A percentile compares a stretch with the other conserved stretches of the same genome.
Evolutionary conservation across 768 basidiomycete genomes (phyloP).

Genomic region (Roridomyces roridus): DNA sequence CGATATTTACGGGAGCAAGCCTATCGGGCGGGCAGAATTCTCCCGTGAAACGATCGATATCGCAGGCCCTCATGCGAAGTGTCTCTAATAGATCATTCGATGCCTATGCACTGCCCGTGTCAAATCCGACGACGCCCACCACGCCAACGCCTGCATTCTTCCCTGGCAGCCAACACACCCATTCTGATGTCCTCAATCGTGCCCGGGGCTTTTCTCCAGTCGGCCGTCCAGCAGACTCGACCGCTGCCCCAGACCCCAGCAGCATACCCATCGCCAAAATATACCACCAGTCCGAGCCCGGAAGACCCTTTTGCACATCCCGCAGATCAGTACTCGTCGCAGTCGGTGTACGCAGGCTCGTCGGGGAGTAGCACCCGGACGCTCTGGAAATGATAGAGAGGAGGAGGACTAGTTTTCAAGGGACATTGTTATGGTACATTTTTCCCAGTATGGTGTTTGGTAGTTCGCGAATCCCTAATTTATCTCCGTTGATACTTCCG

Average conservation of each 20-base stretch:
- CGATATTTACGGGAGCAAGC: conserved; percentile 16
- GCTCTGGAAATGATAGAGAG: too few relatives aligned
- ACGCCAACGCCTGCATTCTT: conserved; percentile 19
- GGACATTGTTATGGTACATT: too few relatives aligned
- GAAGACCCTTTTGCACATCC: conserved; percentile 7
- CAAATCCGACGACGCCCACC: conserved; percentile 7
- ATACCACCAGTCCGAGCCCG: background rate
- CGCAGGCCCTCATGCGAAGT: conserved; percentile 23
- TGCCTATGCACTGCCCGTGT: conserved; percentile 17
- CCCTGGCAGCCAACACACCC: background rate
- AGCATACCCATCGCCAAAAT: conserved; percentile 3
- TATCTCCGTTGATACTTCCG: too few relatives aligned
- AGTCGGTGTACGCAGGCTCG: too few relatives aligned
- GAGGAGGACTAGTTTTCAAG: too few relatives aligned
- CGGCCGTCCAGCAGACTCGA: background rate
- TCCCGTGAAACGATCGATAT: conserved; percentile 19
- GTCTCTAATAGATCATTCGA: conserved; percentile 25
- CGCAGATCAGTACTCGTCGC: background rate
- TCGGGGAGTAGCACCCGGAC: too few relatives aligned
- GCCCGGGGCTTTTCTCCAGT: conserved; percentile 5
- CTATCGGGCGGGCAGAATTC: conserved; percentile 17
- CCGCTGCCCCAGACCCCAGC: conserved; percentile 19
- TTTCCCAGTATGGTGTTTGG: too few relatives aligned
- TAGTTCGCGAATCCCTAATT: too few relatives aligned
- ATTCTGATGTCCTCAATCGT: conserved; percentile 7